These are phyloP conservation scores for Exophiala dermatitidis DNA, from an alignment of 2,329 filamentous ascomycete genomes.

Conservation along the genomic window DNA sequence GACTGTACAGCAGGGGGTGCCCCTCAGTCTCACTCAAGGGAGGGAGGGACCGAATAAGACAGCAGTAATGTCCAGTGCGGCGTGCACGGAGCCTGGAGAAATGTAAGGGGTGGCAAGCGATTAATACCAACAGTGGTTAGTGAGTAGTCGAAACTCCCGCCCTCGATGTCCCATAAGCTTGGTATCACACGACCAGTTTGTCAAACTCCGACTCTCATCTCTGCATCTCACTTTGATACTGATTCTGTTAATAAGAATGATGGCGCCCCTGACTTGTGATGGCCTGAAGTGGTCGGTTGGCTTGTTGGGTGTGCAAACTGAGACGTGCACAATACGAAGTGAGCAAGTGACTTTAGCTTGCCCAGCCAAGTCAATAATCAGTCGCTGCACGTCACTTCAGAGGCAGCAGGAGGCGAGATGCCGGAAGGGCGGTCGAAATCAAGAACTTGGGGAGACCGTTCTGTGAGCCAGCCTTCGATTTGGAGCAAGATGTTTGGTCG, in stretches of 20 bases:
- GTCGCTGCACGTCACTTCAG: background rate
- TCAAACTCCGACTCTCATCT: background rate
- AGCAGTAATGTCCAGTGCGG: background rate
- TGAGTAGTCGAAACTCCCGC: too few species aligned
- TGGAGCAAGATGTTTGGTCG: too few species aligned
- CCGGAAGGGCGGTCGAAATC: too few species aligned
- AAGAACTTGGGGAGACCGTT: too few species aligned
- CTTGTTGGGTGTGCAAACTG: background rate
- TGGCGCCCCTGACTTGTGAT: background rate
- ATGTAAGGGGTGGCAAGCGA: background rate
- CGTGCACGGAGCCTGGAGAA: background rate
- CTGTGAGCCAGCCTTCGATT: too few species aligned
- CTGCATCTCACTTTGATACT: background rate
- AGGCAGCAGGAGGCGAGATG: too few species aligned
- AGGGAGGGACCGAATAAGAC: background rate
- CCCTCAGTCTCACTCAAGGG: background rate
- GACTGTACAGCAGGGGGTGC: too few species aligned
- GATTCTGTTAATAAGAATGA: background rate
- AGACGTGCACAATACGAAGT: background rate
- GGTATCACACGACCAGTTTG: background rate
- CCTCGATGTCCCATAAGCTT: background rate
- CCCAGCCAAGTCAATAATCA: background rate
- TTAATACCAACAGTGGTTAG: too few species aligned
- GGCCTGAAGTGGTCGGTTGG: background rate
- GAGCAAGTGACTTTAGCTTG: background rate